Percentiles rank a stretch among this genome's conserved stretches.
phyloP scores from a whole-genome alignment of 1,284 basidiomycete species.

The Sanghuangporus sanghuang region DNA sequence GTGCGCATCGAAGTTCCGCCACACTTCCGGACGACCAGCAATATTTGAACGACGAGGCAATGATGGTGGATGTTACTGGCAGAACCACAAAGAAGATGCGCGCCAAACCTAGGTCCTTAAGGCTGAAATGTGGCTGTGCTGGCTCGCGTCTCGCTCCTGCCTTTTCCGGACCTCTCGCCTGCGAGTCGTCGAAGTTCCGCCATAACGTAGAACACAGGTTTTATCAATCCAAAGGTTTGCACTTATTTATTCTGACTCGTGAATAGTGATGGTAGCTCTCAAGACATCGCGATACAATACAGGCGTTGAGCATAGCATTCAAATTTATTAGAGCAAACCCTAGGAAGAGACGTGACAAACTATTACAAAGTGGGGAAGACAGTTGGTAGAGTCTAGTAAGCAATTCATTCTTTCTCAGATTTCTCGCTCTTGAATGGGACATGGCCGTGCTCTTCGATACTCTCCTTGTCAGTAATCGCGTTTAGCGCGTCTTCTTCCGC shows the following conservation, averaged over 20 bases:
- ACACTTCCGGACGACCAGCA: background rate
- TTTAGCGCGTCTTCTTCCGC: slow-evolving; percentile 59
- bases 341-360: background rate
- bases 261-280: no score
- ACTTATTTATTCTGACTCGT: no score
- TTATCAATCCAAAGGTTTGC: no score
- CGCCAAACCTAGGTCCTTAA: background rate
- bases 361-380: background rate
- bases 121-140: background rate
- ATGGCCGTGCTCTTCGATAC: background rate
- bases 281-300: no score
- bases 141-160: background rate
- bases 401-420: background rate
- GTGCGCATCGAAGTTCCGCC: background rate
- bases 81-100: background rate
- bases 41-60: background rate
- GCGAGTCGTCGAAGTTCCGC: background rate
- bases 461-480: slow-evolving; percentile 16
- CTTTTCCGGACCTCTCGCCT: background rate
- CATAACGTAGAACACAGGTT: no score
- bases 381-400: background rate
- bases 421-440: background rate
- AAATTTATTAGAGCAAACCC: background rate
- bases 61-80: background rate
- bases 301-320: no score